These are phyloP conservation scores for Carex sylvatica DNA, from an alignment of 202 grass and related monocot genomes.

Conservation along the genomic window DNA sequence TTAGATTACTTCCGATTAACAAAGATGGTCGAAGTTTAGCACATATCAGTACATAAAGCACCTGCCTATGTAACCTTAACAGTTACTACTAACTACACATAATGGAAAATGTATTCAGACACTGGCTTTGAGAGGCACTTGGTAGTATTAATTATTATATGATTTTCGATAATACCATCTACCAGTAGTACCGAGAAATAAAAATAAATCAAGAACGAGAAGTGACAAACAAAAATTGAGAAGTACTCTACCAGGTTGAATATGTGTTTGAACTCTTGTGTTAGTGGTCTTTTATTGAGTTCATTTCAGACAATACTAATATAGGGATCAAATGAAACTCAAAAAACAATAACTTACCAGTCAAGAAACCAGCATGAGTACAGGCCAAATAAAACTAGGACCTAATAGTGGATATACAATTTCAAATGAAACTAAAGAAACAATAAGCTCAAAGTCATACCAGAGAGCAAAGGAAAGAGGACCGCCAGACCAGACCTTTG, in stretches of 20 bases:
- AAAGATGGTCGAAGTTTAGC: not conserved
- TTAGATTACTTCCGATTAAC: not conserved
- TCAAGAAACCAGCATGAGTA: not conserved
- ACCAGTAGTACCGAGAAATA: not conserved
- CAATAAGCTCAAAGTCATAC: conserved; percentile 55
- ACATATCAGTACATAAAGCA: not conserved
- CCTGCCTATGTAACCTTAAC: not conserved
- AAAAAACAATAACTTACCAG: not conserved
- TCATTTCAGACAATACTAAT: not conserved
- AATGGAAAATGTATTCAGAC: not conserved
- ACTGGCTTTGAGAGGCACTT: not conserved
- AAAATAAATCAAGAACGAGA: not conserved
- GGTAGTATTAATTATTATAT: not conserved
- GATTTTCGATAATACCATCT: not conserved
- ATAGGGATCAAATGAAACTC: not conserved
- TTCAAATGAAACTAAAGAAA: conserved; percentile 33
- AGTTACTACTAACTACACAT: not conserved
- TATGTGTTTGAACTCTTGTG: not conserved
- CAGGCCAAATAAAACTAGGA: not conserved
- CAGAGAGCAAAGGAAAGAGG: conserved; percentile 78
- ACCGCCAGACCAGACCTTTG: conserved; percentile 87
- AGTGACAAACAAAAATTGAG: not conserved
- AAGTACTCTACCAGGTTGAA: not conserved
- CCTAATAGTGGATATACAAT: not conserved
- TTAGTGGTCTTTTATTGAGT: not conserved